Base-by-base conservation (phyloP, 2,329 filamentous ascomycete species). In the Colletotrichum horii region DNA sequence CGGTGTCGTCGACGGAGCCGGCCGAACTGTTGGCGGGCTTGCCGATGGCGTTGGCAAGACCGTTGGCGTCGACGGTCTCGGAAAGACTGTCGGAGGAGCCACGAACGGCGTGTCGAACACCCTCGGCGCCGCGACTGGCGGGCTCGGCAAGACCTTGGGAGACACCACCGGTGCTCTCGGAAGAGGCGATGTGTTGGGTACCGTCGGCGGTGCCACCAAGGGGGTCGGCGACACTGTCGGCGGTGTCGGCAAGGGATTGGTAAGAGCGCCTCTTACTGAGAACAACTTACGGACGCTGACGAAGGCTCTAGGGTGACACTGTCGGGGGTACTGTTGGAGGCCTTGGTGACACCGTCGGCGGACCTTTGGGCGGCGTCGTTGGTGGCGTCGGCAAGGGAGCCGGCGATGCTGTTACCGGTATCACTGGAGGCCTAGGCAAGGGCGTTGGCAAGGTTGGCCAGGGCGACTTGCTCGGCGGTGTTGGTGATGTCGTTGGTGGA, bases 171-270 rank as follows among this genome's bases (percentile, higher is more conserved):
- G 70, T 5, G 74, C 74, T 2, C 74, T 76, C 30, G 74, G 74
- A 14, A 56, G 36, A 14, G 74, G 74, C 4, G 74, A 76, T 2
- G 22, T 76, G 19, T 28, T 68, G 43, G 74, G 74, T 32, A 74
- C 74, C 3, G 64, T 76, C 4, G 74, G 74, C 6, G 74, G 74
- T 8, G 74, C 65, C 8, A 76, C 74, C 4, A 16, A 36, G 2
- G 74, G 74, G 12, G 58, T 76, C 12, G 74, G 74, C 4, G 36
- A 76, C n/a, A 76, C 74, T 12, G 74, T 76, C 5, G 74, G 74
- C 6, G 74, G 74, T 9, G 74, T 76, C 15, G 74, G 74, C 36
- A 76, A 76, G 58, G 74, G 74, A 69, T 38, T 76, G 56, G 74
- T 76, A 30, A 43, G 70, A 60, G 22, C 26, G 8, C 7, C 12